These are phyloP conservation scores for Gaeumannomyces sp. DNA, from an alignment of 2,329 filamentous ascomycete genomes.

Conservation along the genomic window DNA sequence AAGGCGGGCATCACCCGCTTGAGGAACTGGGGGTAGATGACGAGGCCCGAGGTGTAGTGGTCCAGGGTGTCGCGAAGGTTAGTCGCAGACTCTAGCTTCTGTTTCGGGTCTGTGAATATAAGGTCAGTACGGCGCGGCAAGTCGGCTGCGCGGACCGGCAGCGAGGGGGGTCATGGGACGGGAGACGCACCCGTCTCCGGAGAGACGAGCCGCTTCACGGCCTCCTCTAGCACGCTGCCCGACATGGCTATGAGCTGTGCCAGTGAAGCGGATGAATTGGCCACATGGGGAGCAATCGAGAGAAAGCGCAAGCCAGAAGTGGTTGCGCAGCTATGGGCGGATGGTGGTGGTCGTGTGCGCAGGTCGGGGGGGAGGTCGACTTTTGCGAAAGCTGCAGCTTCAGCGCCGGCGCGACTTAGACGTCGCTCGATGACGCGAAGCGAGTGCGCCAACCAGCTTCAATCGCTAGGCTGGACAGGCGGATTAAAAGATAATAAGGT, in stretches of 20 bases:
- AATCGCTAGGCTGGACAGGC: not conserved
- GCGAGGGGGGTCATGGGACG: not conserved
- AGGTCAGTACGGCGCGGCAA: not conserved
- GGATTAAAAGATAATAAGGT: not conserved
- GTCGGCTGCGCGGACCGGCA: no score
- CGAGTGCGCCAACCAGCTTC: not conserved
- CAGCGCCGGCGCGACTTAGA: not conserved
- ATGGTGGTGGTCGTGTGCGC: not conserved
- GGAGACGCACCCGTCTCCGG: conserved; percentile 46
- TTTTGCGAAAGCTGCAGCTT: not conserved
- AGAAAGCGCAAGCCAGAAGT: conserved; percentile 1
- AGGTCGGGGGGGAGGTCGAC: not conserved
- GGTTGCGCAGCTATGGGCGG: not conserved
- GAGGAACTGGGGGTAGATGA: conserved; percentile 70
- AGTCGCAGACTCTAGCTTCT: conserved; percentile 74
- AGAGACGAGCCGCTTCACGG: conserved; percentile 53
- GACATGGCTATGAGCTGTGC: conserved; percentile 42
- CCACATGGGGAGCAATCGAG: not conserved
- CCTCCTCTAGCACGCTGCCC: conserved; percentile 54
- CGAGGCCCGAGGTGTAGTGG: conserved; percentile 70
- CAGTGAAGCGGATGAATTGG: conserved; percentile 4
- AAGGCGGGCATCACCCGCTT: conserved; percentile 86
- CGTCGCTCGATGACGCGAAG: conserved; percentile 3
- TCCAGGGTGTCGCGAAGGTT: conserved; percentile 90
- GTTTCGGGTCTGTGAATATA: conserved; percentile 60